A percentile compares a stretch with the other conserved stretches of the same genome.
Evolutionary conservation across 306 rosid species (phyloP).

Genomic region (Ormosia semicastrata): DNA sequence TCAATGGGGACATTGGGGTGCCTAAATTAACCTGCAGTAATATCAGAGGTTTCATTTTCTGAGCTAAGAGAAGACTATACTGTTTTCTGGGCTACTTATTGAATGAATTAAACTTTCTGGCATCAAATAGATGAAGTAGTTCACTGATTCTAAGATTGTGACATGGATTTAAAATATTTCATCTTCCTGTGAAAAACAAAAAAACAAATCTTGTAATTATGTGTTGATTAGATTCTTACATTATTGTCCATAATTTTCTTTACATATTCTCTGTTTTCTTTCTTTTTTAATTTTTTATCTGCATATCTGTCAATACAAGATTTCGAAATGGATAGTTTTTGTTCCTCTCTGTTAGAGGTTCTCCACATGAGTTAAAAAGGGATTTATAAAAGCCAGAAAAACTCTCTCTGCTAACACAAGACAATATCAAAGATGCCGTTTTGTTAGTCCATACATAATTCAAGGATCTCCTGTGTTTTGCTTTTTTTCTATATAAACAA

Average conservation of each 20-base stretch:
- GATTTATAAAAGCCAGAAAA: too few species aligned
- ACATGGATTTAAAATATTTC: background rate
- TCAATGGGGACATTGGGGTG: background rate
- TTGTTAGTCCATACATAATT: background rate
- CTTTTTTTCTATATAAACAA: background rate
- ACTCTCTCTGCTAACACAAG: too few species aligned
- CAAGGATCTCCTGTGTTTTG: background rate
- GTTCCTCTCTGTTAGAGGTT: too few species aligned
- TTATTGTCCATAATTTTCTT: too few species aligned
- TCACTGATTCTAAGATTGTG: background rate
- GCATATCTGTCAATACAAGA: too few species aligned
- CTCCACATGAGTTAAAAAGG: too few species aligned
- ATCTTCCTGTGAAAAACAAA: background rate
- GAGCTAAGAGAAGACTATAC: background rate
- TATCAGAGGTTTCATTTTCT: background rate
- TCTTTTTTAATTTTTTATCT: too few species aligned
- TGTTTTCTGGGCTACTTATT: background rate
- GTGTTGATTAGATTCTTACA: too few species aligned
- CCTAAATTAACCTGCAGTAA: background rate
- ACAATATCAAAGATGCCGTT: too few species aligned
- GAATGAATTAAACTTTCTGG: background rate
- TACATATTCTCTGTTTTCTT: too few species aligned
- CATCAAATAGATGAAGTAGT: background rate
- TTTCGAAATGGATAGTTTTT: too few species aligned
- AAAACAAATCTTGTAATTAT: too few species aligned